phyloP scores from a whole-genome alignment of 179 eudicot species.

The Patellifolia procumbens region DNA sequence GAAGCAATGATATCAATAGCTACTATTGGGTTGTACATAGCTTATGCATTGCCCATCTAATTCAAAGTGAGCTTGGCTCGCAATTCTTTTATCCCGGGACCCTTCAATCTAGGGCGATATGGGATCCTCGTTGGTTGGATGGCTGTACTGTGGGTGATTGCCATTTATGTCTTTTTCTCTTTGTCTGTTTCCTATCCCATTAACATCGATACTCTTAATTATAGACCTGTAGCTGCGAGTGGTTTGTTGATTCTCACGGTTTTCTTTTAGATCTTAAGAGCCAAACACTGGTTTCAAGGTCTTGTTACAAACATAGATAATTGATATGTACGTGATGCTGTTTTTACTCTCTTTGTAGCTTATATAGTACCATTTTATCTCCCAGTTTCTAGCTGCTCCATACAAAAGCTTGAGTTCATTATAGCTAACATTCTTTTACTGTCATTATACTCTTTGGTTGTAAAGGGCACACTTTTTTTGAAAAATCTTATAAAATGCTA shows the following conservation, averaged over 20 bases:
- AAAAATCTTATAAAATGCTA: too few relatives aligned
- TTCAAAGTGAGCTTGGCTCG: constrained; percentile 86
- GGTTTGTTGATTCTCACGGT: constrained; percentile 60
- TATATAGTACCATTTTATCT: neutral
- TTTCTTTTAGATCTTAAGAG: constrained; percentile 64
- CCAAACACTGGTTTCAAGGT: constrained; percentile 87
- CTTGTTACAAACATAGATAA: constrained; percentile 63
- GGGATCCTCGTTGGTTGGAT: constrained; percentile 79
- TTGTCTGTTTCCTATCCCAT: constrained; percentile 84
- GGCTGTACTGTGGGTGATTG: constrained; percentile 78
- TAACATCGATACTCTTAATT: constrained; percentile 64
- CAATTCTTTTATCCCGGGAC: constrained; percentile 78
- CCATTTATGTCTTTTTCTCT: constrained; percentile 77
- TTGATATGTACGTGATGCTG: constrained; percentile 23
- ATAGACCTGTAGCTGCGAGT: constrained; percentile 94
- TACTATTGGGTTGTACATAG: constrained; percentile 86
- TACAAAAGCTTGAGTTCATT: neutral
- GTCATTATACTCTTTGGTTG: neutral
- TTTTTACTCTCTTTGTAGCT: neutral
- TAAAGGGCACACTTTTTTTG: too few relatives aligned
- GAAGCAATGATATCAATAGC: constrained; percentile 96
- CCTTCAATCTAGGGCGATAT: constrained; percentile 76
- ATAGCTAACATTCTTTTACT: too few relatives aligned
- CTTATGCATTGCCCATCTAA: constrained; percentile 84
- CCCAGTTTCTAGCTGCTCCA: neutral